phyloP scores from a whole-genome alignment of 2,329 filamentous ascomycete genomes.

The Elsinoe fawcettii region DNA sequence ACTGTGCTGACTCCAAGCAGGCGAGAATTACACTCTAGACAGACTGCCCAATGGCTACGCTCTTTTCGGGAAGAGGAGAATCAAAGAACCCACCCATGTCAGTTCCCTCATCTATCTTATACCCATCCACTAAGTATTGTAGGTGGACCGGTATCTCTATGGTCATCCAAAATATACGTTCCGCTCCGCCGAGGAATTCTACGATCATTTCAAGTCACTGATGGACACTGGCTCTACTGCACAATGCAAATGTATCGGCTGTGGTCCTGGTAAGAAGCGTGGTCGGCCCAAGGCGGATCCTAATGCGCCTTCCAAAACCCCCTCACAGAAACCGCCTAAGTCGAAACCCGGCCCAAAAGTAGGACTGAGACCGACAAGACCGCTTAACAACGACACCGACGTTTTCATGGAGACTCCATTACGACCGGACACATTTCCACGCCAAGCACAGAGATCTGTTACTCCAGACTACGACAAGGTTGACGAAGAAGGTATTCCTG shows the following conservation, averaged over 20 bases:
- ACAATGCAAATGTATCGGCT: conserved; percentile 46
- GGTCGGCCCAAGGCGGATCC: neutral
- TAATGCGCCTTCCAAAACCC: neutral
- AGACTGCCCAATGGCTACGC: conserved; percentile 48
- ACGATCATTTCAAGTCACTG: conserved; percentile 49
- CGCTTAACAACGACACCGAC: neutral
- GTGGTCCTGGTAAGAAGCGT: conserved; percentile 22
- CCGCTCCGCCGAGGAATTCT: conserved; percentile 48
- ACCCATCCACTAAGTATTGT: neutral
- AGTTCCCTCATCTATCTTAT: neutral
- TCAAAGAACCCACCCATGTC: conserved; percentile 28
- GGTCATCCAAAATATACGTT: conserved; percentile 50
- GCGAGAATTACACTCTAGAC: conserved; percentile 41
- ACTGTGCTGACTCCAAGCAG: neutral
- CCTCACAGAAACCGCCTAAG: neutral
- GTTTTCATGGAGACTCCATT: conserved; percentile 2
- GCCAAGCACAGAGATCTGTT: neutral
- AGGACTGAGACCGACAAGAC: neutral
- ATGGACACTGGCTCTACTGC: conserved; percentile 40
- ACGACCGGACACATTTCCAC: neutral
- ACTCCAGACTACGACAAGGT: conserved; percentile 16
- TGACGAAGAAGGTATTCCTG: conserved; percentile 48
- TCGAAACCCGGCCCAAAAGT: neutral
- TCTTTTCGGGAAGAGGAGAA: conserved; percentile 44
- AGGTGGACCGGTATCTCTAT: conserved; percentile 46